Evolutionary conservation across 768 basidiomycete genomes (phyloP), one percentile per base, ranked within the genome.

Genomic region (Leccinum ochraceum): DNA sequence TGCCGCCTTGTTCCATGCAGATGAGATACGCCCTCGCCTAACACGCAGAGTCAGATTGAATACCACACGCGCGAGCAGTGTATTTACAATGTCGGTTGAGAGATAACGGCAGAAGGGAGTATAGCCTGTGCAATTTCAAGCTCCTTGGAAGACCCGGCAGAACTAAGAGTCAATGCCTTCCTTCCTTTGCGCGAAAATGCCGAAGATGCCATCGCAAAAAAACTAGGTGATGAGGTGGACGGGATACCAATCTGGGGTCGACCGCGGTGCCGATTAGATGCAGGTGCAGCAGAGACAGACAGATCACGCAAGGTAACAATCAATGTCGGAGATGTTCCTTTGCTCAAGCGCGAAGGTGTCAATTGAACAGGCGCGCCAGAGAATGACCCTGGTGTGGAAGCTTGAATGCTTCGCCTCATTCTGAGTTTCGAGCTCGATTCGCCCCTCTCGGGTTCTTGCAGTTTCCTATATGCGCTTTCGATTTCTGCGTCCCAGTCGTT

Each of bases 1-100:
- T 24, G 69, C 70, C 10, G 66, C 66, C 54, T 60, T 66, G 32
- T 66, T 66, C 79, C 79, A 80, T 20, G 57, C 49, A 8, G 62
- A 64, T 13, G 70, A 68, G 48, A 76, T 58, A 24, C 64, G 62
- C 17, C 64, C 58, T 53, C 74, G 67, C 34, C 74, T 74, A 16
- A 36, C 14, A 32, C 28, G 42, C 7, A 28, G 30, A 58, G 37
- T 67, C 37, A 62, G 51, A 32, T 42, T n/a, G 54, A 57, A 48
- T 5, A 13, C 37, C 20, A 42, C 49, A 17, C 20, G 20, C 3
- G 6, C 22, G 20, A 30, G 30, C 49, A 10, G 22, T 17, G 51
- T 28, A 22, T 66, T 58, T 51, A 70, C 72, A 73, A 24, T 44
- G 63, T 70, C 26, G 64, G 64, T 46, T 64, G 71, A 37, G 65